These are phyloP conservation scores for Aspergillus conjunctus DNA, from an alignment of 495 filamentous ascomycete genomes.

Conservation along the genomic window DNA sequence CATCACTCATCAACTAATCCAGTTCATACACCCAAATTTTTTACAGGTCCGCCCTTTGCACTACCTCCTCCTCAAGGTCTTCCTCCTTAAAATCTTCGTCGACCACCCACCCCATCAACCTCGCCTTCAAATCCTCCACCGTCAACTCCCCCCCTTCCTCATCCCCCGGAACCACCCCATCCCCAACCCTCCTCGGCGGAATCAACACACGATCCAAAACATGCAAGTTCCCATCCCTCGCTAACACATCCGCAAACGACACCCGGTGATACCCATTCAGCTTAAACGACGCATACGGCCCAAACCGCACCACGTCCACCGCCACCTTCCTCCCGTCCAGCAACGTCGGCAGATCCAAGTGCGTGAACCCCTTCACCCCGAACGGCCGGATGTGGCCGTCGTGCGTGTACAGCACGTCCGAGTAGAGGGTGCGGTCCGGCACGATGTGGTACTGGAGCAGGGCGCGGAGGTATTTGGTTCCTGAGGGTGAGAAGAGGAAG, in stretches of 20 bases:
- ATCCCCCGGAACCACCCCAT: conserved; percentile 31
- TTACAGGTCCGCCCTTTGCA: too few species aligned
- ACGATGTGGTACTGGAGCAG: conserved; percentile 44
- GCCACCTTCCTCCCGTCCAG: conserved; percentile 59
- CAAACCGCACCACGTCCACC: conserved; percentile 67
- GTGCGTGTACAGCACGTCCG: conserved; percentile 56
- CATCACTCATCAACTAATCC: not conserved
- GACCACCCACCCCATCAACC: conserved; percentile 51
- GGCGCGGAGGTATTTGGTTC: conserved; percentile 19
- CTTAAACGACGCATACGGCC: conserved; percentile 62
- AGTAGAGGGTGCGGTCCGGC: conserved; percentile 74
- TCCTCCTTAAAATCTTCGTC: conserved; percentile 23
- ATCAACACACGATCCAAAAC: conserved; percentile 70
- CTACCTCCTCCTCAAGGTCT: not conserved
- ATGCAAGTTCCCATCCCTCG: conserved; percentile 75
- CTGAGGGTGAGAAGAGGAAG: conserved; percentile 25
- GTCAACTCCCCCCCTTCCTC: conserved; percentile 54
- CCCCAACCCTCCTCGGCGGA: conserved; percentile 62
- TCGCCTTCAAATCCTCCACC: conserved; percentile 64
- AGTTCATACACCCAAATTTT: not conserved
- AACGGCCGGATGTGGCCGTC: conserved; percentile 25
- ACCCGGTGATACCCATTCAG: conserved; percentile 69
- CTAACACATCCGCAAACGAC: conserved; percentile 64
- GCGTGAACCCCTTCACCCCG: conserved; percentile 39
- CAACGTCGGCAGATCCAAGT: conserved; percentile 69